These are phyloP conservation scores for Aegilops longissima DNA, from an alignment of 176 grass and related monocot species.

Conservation along the genomic window DNA sequence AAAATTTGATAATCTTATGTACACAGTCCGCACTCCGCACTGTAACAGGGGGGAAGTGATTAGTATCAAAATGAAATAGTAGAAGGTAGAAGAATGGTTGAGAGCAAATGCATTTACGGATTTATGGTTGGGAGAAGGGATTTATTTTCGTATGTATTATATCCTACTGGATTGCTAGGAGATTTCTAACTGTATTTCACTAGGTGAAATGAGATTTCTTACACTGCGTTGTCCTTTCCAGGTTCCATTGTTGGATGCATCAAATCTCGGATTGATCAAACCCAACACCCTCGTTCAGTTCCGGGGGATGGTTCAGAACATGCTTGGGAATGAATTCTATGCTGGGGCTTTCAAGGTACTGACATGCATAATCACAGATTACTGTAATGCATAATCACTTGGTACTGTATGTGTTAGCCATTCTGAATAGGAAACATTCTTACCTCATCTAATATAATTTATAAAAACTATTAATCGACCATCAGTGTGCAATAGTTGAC, in stretches of 20 bases:
- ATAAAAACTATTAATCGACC: too few species aligned
- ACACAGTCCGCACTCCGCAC: neutral
- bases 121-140: too few species aligned
- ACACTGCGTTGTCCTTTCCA: slow-evolving; percentile 24
- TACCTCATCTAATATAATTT: too few species aligned
- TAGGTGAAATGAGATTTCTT: neutral
- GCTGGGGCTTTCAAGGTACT: slow-evolving; percentile 84
- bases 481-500: too few species aligned
- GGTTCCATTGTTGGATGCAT: slow-evolving; percentile 75
- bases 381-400: too few species aligned
- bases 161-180: neutral
- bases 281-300: slow-evolving; percentile 86
- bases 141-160: neutral
- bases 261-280: slow-evolving; percentile 59
- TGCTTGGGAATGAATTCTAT: slow-evolving; percentile 87
- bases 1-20: neutral
- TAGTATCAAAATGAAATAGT: neutral
- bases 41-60: neutral
- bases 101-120: too few species aligned
- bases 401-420: too few species aligned
- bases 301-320: slow-evolving; percentile 91
- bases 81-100: too few species aligned
- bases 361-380: too few species aligned
- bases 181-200: neutral
- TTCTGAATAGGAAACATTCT: too few species aligned